Evolutionary conservation across 192 early-diverging fungal species (phyloP), one percentile per base, ranked within the genome.

Genomic region (Kickxella alabastrina): DNA sequence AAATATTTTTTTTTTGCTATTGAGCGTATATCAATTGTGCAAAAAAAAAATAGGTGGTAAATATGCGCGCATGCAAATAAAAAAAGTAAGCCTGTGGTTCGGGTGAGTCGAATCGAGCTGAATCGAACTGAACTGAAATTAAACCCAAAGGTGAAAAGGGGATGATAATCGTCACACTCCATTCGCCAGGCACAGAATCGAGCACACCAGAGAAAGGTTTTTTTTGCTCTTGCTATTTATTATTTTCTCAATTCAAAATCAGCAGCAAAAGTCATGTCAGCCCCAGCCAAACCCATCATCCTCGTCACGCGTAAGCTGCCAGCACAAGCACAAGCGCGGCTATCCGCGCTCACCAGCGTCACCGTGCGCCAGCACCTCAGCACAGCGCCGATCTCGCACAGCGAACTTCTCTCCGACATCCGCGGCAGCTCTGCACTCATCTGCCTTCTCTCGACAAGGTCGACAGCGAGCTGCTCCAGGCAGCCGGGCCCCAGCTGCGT

Each of bases 381-480:
- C 34, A 61, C 66, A 26, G 6, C 41, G 18, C 39, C 59, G 38
- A 82, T 88, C 19, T 60, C 71, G 6, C 81, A 82, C 6, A 29
- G 61, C 0, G 52, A 75, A 28, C 69, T 88, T 8, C 57, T 87
- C 6, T 58, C 57, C 9, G 53, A 61, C 7, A 73, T 63, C 14
- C 3, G 40, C 43, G 76, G 59, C 35, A 81, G 81, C 1, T 66
- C 82, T 23, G 86, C 81, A 2, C 65, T 88, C 34, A 28, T 88
- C 7, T 84, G 83, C 57, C 68, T 89, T 36, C 63, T 92, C 28
- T 85, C 0, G 86, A 94, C 32, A 84, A 82, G 24, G 79, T 94
- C 29, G 87, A 92, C 57, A 43, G 45, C 2, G 87, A 90, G 54
- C 34, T 90, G 3, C 54, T 92, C 21, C 65, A 81, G 26, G 77